Conservation (phyloP, 1,284 basidiomycete genomes). For the Wallemia mellicola region DNA sequence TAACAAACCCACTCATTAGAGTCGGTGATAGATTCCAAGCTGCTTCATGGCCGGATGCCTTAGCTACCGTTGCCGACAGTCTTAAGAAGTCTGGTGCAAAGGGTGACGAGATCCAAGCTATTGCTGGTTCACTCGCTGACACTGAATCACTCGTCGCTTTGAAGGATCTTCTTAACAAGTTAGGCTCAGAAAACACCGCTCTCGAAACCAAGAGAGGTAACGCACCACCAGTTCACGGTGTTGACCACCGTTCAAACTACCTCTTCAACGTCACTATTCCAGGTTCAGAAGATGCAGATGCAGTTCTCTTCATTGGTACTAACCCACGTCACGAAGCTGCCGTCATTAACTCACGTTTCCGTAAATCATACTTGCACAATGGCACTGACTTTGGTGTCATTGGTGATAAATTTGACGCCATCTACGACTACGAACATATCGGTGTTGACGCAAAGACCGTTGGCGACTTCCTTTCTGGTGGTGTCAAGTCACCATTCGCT, state of each 20-base stretch:
- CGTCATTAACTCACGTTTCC: conserved; percentile 84
- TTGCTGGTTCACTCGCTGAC: conserved; percentile 77
- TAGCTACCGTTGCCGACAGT: conserved; percentile 49
- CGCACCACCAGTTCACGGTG: conserved; percentile 36
- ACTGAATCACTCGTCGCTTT: conserved; percentile 76
- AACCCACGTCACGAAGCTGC: conserved; percentile 95
- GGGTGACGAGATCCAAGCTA: conserved; percentile 84
- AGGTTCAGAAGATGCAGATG: conserved; percentile 72
- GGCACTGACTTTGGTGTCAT: conserved; percentile 63
- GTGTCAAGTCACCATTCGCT: conserved; percentile 39
- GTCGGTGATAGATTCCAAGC: conserved; percentile 74
- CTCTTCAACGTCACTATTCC: conserved; percentile 88
- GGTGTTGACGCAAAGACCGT: conserved; percentile 53
- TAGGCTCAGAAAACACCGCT: conserved; percentile 82
- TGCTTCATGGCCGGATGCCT: conserved; percentile 74
- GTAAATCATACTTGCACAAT: conserved; percentile 72
- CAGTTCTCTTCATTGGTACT: conserved; percentile 74
- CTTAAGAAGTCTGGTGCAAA: conserved; percentile 48
- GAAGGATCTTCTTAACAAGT: conserved; percentile 74
- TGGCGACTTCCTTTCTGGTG: conserved; percentile 29
- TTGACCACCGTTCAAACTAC: conserved; percentile 87
- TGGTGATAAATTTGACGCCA: conserved; percentile 68
- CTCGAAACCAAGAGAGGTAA: conserved; percentile 44
- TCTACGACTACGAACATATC: conserved; percentile 77
- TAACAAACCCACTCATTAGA: conserved; percentile 75